Evolutionary conservation across 2,329 filamentous ascomycete species (phyloP), one percentile per base, ranked within the genome.

Genomic region (Fusarium ramigenum): DNA sequence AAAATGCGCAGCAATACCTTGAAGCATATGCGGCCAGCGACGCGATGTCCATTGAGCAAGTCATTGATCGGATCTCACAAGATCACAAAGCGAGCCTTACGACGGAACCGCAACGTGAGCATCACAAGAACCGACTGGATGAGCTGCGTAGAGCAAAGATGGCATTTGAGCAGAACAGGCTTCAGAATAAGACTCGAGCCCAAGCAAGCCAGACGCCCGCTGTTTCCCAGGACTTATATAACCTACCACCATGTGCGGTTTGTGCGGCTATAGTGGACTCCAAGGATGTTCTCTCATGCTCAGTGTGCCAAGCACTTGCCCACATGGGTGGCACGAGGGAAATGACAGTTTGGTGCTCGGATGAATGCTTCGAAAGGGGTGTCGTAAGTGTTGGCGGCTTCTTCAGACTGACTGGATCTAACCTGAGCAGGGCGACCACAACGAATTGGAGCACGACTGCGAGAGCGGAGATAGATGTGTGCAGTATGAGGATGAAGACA

Each of bases 111-210:
- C 80, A 83, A 46, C 82, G 85, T 18, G 81, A 84, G 46, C 80
- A 78, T 36, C 82, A 84, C 64, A 73, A 74, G 61, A 75, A 74
- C 59, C 82, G 85, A 15, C 78, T 87, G 6, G 84, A 86, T 62
- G 86, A 87, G 74, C 80, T 88, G 8, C 82, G 81, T 23, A 80
- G 86, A 63, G 86, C 86, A 34, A 86, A 84, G 75, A 84, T 82
- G 65, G 85, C 85, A 14, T 85, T 86, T 80, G 85, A 87, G 75
- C 85, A 84, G 74, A 82, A 82, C 75, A 83, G 78, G 76, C 79
- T 74, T 70, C 80, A 79, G 77, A 81, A 75, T 78, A 83, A 82
- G 79, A 78, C 77, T 75, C 82, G 75, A 57, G 78, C 75, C 46
- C 78, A 78, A 43, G 75, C 76, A 62, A 77, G 77, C 60, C 78